phyloP scores from a whole-genome alignment of 2,329 filamentous ascomycete species.

The Parasarocladium wereldwijsianum region DNA sequence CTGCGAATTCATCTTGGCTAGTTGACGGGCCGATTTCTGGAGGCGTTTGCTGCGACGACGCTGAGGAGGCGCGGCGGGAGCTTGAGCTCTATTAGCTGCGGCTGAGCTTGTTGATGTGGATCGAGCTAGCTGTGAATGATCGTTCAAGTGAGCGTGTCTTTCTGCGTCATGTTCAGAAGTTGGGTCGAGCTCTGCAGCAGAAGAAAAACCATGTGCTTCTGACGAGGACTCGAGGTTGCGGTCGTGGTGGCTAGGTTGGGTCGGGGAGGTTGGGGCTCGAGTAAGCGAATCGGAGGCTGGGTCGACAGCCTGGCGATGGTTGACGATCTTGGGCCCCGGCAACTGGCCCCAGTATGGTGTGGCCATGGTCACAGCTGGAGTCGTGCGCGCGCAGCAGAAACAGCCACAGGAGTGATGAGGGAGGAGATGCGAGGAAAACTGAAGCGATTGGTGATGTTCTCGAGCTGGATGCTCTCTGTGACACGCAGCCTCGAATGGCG shows the following conservation, averaged over 20 bases:
- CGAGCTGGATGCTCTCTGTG: no score
- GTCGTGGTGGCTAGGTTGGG: not conserved
- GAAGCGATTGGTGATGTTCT: no score
- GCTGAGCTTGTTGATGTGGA: not conserved
- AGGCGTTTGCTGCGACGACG: constrained; percentile 3
- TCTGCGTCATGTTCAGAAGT: not conserved
- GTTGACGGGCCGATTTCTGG: constrained; percentile 5
- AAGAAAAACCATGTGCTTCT: not conserved
- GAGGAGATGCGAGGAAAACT: no score
- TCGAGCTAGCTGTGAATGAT: constrained; percentile 15
- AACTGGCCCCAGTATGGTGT: constrained; percentile 45
- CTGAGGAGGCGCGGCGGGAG: constrained; percentile 1
- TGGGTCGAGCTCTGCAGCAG: no score
- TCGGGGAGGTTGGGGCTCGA: constrained; percentile 3
- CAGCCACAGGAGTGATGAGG: no score
- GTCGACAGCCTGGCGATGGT: not conserved
- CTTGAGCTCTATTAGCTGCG: not conserved
- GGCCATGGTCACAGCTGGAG: no score
- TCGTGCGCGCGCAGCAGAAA: no score
- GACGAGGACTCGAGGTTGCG: not conserved
- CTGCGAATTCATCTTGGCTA: constrained; percentile 21
- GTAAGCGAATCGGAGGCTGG: constrained; percentile 3
- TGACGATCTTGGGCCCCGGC: constrained; percentile 27
- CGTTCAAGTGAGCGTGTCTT: constrained; percentile 7
- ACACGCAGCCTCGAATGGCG: no score